phyloP scores from a whole-genome alignment of 78 protist genomes.

The Dictyostelium firmibasis region DNA sequence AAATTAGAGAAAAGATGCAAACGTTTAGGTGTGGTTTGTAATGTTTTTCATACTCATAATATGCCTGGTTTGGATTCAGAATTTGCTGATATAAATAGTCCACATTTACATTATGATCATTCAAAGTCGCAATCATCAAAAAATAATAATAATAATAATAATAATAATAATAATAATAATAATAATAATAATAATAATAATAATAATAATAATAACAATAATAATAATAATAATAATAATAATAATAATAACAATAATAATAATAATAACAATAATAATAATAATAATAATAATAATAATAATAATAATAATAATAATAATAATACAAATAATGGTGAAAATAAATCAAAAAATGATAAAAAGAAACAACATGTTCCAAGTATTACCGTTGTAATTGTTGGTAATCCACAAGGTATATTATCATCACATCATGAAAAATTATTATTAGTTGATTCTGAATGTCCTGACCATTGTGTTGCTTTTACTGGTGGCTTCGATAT shows the following conservation, averaged over 20 bases:
- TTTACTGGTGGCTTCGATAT: constrained; percentile 88
- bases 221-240: not conserved
- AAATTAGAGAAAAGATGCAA: constrained; percentile 75
- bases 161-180: not conserved
- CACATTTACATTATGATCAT: not conserved
- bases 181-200: not conserved
- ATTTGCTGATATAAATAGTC: constrained; percentile 2
- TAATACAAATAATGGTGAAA: not conserved
- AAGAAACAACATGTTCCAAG: not conserved
- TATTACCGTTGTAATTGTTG: constrained; percentile 78
- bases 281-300: not conserved
- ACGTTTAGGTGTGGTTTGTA: constrained; percentile 46
- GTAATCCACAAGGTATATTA: constrained; percentile 85
- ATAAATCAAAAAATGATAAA: not conserved
- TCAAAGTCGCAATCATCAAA: not conserved
- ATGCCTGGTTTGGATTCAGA: constrained; percentile 14
- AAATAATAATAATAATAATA: not conserved
- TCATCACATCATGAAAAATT: constrained; percentile 88
- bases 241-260: too few relatives aligned
- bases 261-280: not conserved
- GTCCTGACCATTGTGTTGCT: constrained; percentile 65
- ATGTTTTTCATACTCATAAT: constrained; percentile 64
- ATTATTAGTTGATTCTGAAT: constrained; percentile 81
- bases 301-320: not conserved
- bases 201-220: not conserved